These are phyloP conservation scores for Nakazawaea holstii DNA, from an alignment of 805 yeast species.

Conservation along the genomic window DNA sequence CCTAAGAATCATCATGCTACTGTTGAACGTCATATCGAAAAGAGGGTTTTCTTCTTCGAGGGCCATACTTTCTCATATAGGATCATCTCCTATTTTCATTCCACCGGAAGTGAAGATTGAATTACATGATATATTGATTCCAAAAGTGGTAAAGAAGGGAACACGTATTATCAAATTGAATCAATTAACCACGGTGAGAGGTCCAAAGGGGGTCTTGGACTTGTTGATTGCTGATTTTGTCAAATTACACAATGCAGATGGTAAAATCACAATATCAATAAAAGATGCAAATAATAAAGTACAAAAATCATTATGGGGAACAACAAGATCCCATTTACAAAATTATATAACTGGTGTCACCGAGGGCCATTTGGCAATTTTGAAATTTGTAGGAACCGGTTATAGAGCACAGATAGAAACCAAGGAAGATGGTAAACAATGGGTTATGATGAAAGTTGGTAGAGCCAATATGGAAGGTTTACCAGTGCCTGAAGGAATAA, in stretches of 20 bases:
- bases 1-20: too few relatives aligned
- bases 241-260: slow-evolving; percentile 31
- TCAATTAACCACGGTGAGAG: slow-evolving; percentile 54
- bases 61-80: slow-evolving; percentile 57
- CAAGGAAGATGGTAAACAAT: slow-evolving; percentile 39
- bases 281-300: slow-evolving; percentile 47
- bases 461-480: slow-evolving; percentile 76
- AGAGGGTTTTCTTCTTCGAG: slow-evolving; percentile 30
- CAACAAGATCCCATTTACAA: slow-evolving; percentile 70
- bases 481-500: slow-evolving; percentile 70
- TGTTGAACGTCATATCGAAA: slow-evolving; percentile 6
- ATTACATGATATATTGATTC: slow-evolving; percentile 44
- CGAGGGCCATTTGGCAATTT: slow-evolving; percentile 86
- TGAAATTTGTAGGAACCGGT: slow-evolving; percentile 94
- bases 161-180: slow-evolving; percentile 52
- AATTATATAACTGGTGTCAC: slow-evolving; percentile 84
- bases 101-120: slow-evolving; percentile 54
- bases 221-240: slow-evolving; percentile 73
- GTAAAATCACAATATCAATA: slow-evolving; percentile 50
- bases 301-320: slow-evolving; percentile 95
- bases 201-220: slow-evolving; percentile 71
- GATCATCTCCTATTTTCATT: slow-evolving; percentile 69
- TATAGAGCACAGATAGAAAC: slow-evolving; percentile 81
- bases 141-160: slow-evolving; percentile 64
- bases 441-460: slow-evolving; percentile 80